A percentile compares a stretch with the other conserved stretches of the same genome.
Evolutionary conservation across 2,329 filamentous ascomycete species (phyloP).

Genomic region (Colletotrichum viniferum): DNA sequence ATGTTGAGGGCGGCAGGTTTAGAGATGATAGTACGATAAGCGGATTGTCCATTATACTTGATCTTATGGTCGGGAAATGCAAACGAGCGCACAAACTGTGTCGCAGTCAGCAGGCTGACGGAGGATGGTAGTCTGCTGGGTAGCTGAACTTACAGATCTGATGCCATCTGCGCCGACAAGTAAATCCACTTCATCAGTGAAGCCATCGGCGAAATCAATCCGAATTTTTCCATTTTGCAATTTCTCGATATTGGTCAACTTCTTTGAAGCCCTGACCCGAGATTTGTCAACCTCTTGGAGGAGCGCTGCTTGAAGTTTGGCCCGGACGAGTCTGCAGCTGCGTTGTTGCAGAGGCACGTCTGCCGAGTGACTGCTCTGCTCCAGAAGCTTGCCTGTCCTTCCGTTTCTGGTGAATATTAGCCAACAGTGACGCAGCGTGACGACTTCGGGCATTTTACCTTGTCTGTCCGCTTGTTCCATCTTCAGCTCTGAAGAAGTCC

Average conservation of each 20-base stretch:
- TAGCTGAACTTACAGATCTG: slow-evolving; percentile 40
- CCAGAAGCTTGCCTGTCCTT: slow-evolving; percentile 31
- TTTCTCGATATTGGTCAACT: slow-evolving; percentile 43
- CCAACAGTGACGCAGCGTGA: too few species aligned
- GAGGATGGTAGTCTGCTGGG: background rate
- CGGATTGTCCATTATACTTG: slow-evolving; percentile 43
- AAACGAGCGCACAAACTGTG: slow-evolving; percentile 43
- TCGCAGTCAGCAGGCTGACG: fast-evolving
- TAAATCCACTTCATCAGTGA: slow-evolving; percentile 43
- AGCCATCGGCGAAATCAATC: slow-evolving; percentile 50
- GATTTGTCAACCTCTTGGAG: slow-evolving; percentile 47
- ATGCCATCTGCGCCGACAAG: slow-evolving; percentile 59
- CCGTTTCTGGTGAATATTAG: slow-evolving; percentile 32
- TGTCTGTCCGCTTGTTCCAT: slow-evolving; percentile 28
- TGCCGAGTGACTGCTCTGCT: slow-evolving; percentile 23
- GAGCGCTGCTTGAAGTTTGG: slow-evolving; percentile 52
- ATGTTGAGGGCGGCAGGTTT: slow-evolving; percentile 28
- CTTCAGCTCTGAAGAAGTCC: slow-evolving; percentile 32
- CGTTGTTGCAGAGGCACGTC: slow-evolving; percentile 28
- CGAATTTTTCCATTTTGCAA: slow-evolving; percentile 37
- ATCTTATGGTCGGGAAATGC: slow-evolving; percentile 46
- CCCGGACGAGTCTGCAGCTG: slow-evolving; percentile 33
- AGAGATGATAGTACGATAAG: slow-evolving; percentile 35
- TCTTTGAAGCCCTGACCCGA: slow-evolving; percentile 48
- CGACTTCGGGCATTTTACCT: too few species aligned